A percentile compares a stretch with the other conserved stretches of the same genome.
Evolutionary conservation across 139 green algal genomes (phyloP).

Genomic region (Coelastrella sp.): DNA sequence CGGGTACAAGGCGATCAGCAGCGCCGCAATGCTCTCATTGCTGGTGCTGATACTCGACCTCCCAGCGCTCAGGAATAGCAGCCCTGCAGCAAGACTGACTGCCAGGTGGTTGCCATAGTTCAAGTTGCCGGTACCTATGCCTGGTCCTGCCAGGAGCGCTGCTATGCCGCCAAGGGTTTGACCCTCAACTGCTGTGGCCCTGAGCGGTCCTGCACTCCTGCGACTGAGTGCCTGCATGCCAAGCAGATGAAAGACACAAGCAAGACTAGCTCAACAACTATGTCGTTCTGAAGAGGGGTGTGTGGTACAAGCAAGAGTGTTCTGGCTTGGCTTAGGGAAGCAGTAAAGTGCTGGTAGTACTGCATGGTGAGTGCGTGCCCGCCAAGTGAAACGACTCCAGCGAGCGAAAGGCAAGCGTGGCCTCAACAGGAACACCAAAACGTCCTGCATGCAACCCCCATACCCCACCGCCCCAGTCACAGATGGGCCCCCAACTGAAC

Average conservation of each 20-base stretch:
- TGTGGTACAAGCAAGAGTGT: too few relatives aligned
- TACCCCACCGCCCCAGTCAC: too few relatives aligned
- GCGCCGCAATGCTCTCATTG: conserved; percentile 82
- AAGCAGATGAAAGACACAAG: not conserved
- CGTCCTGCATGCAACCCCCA: too few relatives aligned
- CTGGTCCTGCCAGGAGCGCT: not conserved
- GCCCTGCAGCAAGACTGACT: conserved; percentile 75
- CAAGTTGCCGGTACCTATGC: conserved; percentile 46
- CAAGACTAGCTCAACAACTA: too few relatives aligned
- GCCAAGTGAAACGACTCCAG: too few relatives aligned
- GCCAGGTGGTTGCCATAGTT: conserved; percentile 91
- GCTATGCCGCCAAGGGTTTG: conserved; percentile 1
- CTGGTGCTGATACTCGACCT: conserved; percentile 81
- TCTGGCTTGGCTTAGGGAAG: too few relatives aligned
- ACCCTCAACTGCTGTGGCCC: not conserved
- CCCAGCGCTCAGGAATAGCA: conserved; percentile 90
- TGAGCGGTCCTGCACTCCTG: conserved; percentile 11
- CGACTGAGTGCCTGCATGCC: not conserved
- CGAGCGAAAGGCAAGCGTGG: too few relatives aligned
- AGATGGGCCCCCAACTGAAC: too few relatives aligned
- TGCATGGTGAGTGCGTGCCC: too few relatives aligned
- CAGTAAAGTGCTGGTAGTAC: too few relatives aligned
- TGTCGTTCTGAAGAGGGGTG: too few relatives aligned
- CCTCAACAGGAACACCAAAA: too few relatives aligned
- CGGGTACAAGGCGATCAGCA: conserved; percentile 94